These are phyloP conservation scores for Powellomyces hirtus DNA, from an alignment of 192 early-diverging fungal genomes.

Conservation along the genomic window DNA sequence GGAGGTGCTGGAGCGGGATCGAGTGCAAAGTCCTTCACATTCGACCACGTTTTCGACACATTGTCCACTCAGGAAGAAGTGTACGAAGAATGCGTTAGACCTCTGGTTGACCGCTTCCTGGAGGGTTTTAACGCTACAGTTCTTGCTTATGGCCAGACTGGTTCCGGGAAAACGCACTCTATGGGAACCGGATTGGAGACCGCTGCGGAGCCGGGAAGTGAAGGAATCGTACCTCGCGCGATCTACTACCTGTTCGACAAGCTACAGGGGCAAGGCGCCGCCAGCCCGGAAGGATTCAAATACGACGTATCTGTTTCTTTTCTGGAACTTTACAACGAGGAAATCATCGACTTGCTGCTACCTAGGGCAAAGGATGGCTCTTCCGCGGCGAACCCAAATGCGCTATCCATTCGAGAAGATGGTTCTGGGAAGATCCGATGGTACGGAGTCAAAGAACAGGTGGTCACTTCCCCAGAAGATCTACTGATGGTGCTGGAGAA, in stretches of 20 bases:
- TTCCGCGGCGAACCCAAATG: slow-evolving; percentile 33
- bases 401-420: slow-evolving; percentile 80
- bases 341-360: slow-evolving; percentile 88
- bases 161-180: slow-evolving; percentile 58
- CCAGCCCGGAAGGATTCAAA: slow-evolving; percentile 23
- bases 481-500: slow-evolving; percentile 51
- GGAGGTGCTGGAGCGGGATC: neutral
- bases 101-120: slow-evolving; percentile 50
- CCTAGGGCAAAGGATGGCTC: slow-evolving; percentile 49
- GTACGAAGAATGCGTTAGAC: slow-evolving; percentile 69
- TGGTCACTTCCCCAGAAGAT: slow-evolving; percentile 67
- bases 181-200: slow-evolving; percentile 56
- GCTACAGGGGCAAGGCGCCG: slow-evolving; percentile 15
- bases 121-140: slow-evolving; percentile 59
- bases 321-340: slow-evolving; percentile 98
- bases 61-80: slow-evolving; percentile 73
- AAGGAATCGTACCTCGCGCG: slow-evolving; percentile 52
- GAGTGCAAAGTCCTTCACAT: slow-evolving; percentile 36
- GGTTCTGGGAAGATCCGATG: slow-evolving; percentile 85
- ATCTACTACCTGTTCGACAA: slow-evolving; percentile 39
- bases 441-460: slow-evolving; percentile 79
- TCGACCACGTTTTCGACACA: slow-evolving; percentile 66
- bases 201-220: slow-evolving; percentile 5
- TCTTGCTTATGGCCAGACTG: slow-evolving; percentile 58
- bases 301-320: slow-evolving; percentile 71